Evolutionary conservation across 345 rosid species (phyloP), one percentile per base, ranked within the genome.

Genomic region (Excoecaria cochinchinensis): DNA sequence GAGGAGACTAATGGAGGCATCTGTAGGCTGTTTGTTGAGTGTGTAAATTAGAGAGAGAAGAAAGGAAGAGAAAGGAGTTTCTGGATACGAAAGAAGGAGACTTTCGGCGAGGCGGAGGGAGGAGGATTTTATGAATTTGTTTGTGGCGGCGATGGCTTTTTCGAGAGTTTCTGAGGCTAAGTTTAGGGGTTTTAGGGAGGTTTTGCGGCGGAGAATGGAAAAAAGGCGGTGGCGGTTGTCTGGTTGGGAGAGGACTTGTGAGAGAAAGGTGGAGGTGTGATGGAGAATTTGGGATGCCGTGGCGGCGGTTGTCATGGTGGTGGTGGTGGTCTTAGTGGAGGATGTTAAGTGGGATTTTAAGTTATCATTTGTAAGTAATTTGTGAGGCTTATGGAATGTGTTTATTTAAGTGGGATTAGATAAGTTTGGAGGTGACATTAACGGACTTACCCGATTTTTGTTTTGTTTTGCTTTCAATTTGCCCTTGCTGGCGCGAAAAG

Each of bases 131-230:
- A 66, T 17, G 39, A 82, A 59, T 52, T 77, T 36, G 50, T 71
- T 82, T 0, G 80, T 25, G 53, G 84, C 40, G 39, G 85, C 72
- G 76, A 84, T 73, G 77, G 89, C 82, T 6, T 72, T 84, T 78
- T 88, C 90, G 42, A 90, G 78, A 47, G 89, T 81, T 66, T 87
- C 77, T 6, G 75, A n/a, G 1, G 89, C 92, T 40, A 86, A 74
- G 50, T 80, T 76, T 24, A 85, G 74, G 10, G 84, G 72, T 79
- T 79, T 84, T 44, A 86, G 75, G 14, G 62, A 71, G 66, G 67
- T 63, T 38, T 68, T 78, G 71, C 67, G 55, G 72, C 85, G 81
- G 81, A 88, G 82, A 65, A 70, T 42, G 57, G 87, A 60, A 74
- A 83, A 38, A 69, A 87, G 70, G 72, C 68, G 73, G 84, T 51